Base-by-base conservation (phyloP, 805 yeast species). In the Lipomyces yamanashiensis region DNA sequence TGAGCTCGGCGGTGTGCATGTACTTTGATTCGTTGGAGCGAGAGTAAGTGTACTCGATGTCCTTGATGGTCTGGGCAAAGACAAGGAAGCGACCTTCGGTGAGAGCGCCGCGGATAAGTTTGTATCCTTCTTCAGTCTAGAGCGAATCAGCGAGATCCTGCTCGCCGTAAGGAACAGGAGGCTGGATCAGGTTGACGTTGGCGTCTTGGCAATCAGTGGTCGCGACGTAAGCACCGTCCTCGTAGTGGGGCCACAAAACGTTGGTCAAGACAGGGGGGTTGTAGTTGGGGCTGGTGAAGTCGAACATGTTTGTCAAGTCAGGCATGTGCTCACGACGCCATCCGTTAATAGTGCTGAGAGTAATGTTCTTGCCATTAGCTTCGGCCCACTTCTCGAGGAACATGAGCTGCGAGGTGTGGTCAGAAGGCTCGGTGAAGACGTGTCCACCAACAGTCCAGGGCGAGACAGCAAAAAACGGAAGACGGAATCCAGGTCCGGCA, bases 301-400 rank as follows among this genome's bases (percentile, higher is more conserved):
- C 72, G 61, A 71, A 71, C 62, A 68, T 62, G 54, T 54, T 54
- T 19, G 57, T 49, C 37, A 71, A 59, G 45, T 71, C 55, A 10
- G 71, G 67, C 72, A 70, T 69, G 59, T 71, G 62, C 60, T 59
- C 64, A 23, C 72, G 66, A 50, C 72, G 51, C 73, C 73, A 71
- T 36, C 63, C 55, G 52, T 40, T 59, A 52, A 71, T 66, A 9
- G 59, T 57, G 47, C 48, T 52, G n/a, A 62, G 28, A n/a, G 49
- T 51, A 48, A 70, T 34, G 33, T 57, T 41, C 59, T 63, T 67
- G 34, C 70, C 70, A 7, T 52, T 52, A 13, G 61, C 63, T 21
- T 58, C 62, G 34, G 61, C 68, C 73, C 73, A 71, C 50, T 67
- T 33, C 56, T 71, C 73, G 34, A 70, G 41, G 54, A 71, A 71